These are phyloP conservation scores for Zygosaccharomyces pseudorouxii DNA, from an alignment of 805 yeast species.

Conservation along the genomic window DNA sequence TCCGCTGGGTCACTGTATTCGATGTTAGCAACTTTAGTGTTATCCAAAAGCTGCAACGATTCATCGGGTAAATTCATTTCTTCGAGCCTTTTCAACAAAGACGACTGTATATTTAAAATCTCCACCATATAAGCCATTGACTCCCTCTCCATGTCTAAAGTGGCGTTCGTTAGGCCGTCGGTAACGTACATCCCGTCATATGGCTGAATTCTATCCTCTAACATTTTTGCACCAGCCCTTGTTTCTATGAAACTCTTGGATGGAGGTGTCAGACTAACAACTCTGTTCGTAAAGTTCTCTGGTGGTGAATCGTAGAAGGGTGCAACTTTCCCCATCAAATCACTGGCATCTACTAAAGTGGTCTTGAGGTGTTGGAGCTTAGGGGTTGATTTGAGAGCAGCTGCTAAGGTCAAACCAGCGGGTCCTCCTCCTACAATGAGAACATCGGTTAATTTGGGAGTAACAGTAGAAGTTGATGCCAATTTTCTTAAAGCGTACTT, in stretches of 20 bases:
- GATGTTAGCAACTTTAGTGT: slow-evolving; percentile 62
- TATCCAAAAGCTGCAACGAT: slow-evolving; percentile 49
- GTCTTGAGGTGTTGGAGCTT: slow-evolving; percentile 55
- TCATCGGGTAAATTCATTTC: slow-evolving; percentile 36
- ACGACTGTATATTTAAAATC: slow-evolving; percentile 75
- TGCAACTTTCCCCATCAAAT: slow-evolving; percentile 49
- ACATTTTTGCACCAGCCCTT: slow-evolving; percentile 73
- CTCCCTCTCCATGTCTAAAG: slow-evolving; percentile 65
- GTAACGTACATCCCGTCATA: slow-evolving; percentile 82
- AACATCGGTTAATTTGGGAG: slow-evolving; percentile 50
- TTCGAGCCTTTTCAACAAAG: slow-evolving; percentile 51
- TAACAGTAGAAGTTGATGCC: slow-evolving; percentile 12
- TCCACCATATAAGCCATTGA: slow-evolving; percentile 80
- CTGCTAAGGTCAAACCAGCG: slow-evolving; percentile 83
- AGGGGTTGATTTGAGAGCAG: slow-evolving; percentile 71
- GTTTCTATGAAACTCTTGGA: slow-evolving; percentile 59
- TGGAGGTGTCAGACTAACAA: slow-evolving; percentile 80
- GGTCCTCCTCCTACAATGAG: slow-evolving; percentile 96
- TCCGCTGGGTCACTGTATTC: slow-evolving; percentile 32
- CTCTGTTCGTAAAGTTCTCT: slow-evolving; percentile 65
- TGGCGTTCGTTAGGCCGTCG: slow-evolving; percentile 71
- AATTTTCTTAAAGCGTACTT: slow-evolving; percentile 11
- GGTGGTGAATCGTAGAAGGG: slow-evolving; percentile 35
- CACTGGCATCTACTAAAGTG: slow-evolving; percentile 69
- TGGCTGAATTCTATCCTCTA: slow-evolving; percentile 68